Conservation (phyloP, 83 land plant genomes). For the Picea engelmannii region DNA sequence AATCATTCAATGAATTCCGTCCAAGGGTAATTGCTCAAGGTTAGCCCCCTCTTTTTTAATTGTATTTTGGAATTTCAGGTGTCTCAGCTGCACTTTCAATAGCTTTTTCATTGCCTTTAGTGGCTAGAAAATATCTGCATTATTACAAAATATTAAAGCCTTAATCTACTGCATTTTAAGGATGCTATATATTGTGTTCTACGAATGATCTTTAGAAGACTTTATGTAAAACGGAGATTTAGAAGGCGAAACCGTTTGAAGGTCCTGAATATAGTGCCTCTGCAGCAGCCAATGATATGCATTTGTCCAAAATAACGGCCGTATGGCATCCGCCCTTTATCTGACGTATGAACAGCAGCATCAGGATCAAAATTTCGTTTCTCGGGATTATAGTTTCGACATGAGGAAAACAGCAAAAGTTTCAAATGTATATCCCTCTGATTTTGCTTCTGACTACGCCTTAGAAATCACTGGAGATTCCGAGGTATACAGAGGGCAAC, state of each 20-base stretch:
- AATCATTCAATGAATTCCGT: too few relatives aligned
- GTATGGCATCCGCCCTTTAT: slow-evolving; percentile 33
- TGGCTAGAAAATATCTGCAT: background rate
- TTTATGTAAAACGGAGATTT: too few relatives aligned
- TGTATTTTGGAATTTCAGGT: background rate
- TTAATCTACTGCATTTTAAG: too few relatives aligned
- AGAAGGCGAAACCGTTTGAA: too few relatives aligned
- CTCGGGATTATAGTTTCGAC: slow-evolving; percentile 9
- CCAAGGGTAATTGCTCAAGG: background rate
- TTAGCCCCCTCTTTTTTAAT: background rate
- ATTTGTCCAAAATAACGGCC: slow-evolving; percentile 1
- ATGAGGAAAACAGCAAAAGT: slow-evolving; percentile 47
- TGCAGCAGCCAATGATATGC: slow-evolving; percentile 15
- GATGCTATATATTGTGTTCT: too few relatives aligned
- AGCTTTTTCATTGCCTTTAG: background rate
- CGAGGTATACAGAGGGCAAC: slow-evolving; percentile 21
- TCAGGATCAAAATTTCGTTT: slow-evolving; percentile 20
- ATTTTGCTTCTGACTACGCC: slow-evolving; percentile 40
- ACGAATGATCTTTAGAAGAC: too few relatives aligned
- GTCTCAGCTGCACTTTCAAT: background rate
- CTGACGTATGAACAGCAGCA: slow-evolving; percentile 23
- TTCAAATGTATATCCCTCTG: slow-evolving; percentile 35
- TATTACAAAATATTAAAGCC: too few relatives aligned
- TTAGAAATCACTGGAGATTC: slow-evolving; percentile 49
- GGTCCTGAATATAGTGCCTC: background rate